Evolutionary conservation across 2,329 filamentous ascomycete genomes (phyloP), one percentile per base, ranked within the genome.

Genomic region (Fonsecaea multimorphosa): DNA sequence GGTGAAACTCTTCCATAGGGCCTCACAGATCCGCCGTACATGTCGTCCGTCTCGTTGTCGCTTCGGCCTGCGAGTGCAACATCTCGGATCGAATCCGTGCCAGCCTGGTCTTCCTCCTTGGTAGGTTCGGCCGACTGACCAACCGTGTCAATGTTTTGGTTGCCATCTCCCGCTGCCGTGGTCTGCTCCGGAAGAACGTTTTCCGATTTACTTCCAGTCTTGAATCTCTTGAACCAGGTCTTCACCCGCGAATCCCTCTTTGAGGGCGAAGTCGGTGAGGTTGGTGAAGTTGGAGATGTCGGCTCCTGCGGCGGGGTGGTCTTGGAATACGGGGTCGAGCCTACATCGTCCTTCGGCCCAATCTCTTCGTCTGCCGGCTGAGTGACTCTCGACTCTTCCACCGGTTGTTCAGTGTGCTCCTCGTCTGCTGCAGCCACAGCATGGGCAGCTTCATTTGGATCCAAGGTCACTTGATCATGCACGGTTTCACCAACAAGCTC

Each of bases 21-120:
- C 38, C 60, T 61, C 12, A 59, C 63, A 22, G 68, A 67, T 8
- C 63, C 65, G 12, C 68, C 69, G 44, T 73, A 73, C 65, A 73
- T 60, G 55, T 73, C 72, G 38, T 71, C 66, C 5, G 66, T 66
- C 61, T 73, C 72, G 27, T 62, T 61, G 16, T 68, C 66, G 32
- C 65, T 64, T 29, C 69, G 58, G 46, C 71, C 72, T 31, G 71
- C 72, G 19, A 73, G 64, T 5, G 72, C 72, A 40, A 73, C 70
- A 56, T 73, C 72, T 12, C 72, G 71, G 34, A 72, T 68, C 9
- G 72, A 73, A 32, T 68, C 68, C 3, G 66, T 65, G 19, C 58
- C 40, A 8, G 61, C 62, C 14, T 53, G 63, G 19, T 65, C 67
- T 32, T 67, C 60, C 22, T 66, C 68, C 24, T 61, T 56, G 44